Percentiles rank a stretch among this genome's conserved stretches.
Evolutionary conservation across 1,284 basidiomycete genomes (phyloP).

Genomic region (Apiotrichum montevideense): DNA sequence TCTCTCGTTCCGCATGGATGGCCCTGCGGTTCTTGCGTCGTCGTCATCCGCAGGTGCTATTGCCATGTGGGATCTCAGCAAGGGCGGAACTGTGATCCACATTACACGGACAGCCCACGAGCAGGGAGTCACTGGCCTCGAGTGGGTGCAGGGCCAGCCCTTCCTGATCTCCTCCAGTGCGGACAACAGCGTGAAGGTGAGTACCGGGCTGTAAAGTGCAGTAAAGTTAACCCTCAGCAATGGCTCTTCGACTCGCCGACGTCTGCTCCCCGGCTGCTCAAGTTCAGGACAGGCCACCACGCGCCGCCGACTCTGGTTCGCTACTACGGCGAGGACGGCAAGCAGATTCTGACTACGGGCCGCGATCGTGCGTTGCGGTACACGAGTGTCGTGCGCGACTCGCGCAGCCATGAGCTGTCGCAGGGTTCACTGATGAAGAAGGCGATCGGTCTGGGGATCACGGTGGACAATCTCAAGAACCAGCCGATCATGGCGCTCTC

Average conservation of each 20-base stretch:
- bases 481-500: constrained; percentile 70
- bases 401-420: constrained; percentile 85
- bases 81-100: constrained; percentile 72
- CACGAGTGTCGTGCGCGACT: constrained; percentile 88
- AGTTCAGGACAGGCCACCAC: constrained; percentile 87
- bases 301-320: constrained; percentile 85
- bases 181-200: constrained; percentile 78
- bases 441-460: constrained; percentile 70
- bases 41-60: constrained; percentile 80
- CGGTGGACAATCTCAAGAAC: constrained; percentile 72
- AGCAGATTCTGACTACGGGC: constrained; percentile 77
- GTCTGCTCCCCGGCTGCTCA: constrained; percentile 75
- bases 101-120: constrained; percentile 82
- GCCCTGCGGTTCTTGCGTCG: constrained; percentile 77
- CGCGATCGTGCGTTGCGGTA: constrained; percentile 80
- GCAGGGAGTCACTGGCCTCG: constrained; percentile 65
- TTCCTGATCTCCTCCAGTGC: constrained; percentile 78
- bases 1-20: constrained; percentile 82
- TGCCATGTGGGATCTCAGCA: constrained; percentile 83
- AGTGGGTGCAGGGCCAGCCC: constrained; percentile 88
- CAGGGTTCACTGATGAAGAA: constrained; percentile 91
- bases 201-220: constrained; percentile 23
- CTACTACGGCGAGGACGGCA: constrained; percentile 94
- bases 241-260: constrained; percentile 94
- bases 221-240: constrained; percentile 57